Conservation (phyloP, 202 grass and related monocot genomes). For the Panicum hallii region DNA sequence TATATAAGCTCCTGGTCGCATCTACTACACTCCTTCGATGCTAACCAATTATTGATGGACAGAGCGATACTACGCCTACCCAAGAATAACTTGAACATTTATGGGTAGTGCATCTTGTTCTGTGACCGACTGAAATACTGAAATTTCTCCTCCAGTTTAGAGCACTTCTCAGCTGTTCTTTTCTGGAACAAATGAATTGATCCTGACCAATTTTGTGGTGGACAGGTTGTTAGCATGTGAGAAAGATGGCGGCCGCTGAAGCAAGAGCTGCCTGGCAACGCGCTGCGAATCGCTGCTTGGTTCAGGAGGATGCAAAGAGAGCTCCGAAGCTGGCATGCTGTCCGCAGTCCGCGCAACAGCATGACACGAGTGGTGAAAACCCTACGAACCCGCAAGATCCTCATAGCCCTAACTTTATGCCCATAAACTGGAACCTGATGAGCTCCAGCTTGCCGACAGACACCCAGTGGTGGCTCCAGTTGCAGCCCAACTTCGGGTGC, state of each 20-base stretch:
- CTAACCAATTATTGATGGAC: not conserved
- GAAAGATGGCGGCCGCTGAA: conserved; percentile 91
- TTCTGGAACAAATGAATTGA: not conserved
- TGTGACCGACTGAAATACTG: too few species aligned
- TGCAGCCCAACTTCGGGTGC: conserved; percentile 82
- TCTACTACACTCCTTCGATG: not conserved
- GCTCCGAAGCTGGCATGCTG: conserved; percentile 80
- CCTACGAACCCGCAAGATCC: conserved; percentile 44
- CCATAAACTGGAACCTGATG: conserved; percentile 71
- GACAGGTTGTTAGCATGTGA: conserved; percentile 44
- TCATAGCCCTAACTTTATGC: conserved; percentile 59
- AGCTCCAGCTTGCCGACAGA: conserved; percentile 65
- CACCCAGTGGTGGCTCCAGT: conserved; percentile 83
- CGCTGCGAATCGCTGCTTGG: conserved; percentile 80
- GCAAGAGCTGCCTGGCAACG: conserved; percentile 95
- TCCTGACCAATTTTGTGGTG: conserved; percentile 1
- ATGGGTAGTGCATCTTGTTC: not conserved
- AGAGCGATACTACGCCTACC: not conserved
- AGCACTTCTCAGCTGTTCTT: not conserved
- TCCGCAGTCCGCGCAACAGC: conserved; percentile 44
- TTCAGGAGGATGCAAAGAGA: conserved; percentile 94
- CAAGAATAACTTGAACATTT: not conserved
- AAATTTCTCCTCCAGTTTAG: not conserved
- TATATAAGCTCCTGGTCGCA: not conserved
- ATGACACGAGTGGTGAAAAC: conserved; percentile 46